Conservation (phyloP, 1,284 basidiomycete species). For the Cutaneotrichosporon cyanovorans region DNA sequence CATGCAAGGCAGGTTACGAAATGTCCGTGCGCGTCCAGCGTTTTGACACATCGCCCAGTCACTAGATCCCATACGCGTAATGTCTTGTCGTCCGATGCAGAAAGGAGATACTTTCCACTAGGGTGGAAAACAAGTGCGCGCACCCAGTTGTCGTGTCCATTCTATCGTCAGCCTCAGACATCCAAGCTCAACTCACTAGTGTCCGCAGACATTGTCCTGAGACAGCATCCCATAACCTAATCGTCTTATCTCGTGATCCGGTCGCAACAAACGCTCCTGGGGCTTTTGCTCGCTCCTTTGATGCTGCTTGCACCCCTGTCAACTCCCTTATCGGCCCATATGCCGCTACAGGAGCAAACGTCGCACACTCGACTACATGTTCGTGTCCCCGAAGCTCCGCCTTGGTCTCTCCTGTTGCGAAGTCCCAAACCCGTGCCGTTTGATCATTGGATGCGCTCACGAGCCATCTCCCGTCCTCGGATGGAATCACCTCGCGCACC, state of each 20-base stretch:
- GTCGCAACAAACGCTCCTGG: conserved; percentile 62
- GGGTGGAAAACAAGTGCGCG: conserved; percentile 76
- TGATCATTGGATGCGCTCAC: conserved; percentile 78
- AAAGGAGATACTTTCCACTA: conserved; percentile 74
- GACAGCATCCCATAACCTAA: conserved; percentile 75
- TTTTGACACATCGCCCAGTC: conserved; percentile 68
- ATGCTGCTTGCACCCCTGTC: conserved; percentile 49
- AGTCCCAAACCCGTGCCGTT: conserved; percentile 77
- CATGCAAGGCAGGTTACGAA: conserved; percentile 76
- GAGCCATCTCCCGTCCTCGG: conserved; percentile 65
- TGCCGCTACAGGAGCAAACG: conserved; percentile 68
- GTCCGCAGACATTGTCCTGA: conserved; percentile 66
- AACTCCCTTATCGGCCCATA: conserved; percentile 72
- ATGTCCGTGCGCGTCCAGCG: conserved; percentile 75
- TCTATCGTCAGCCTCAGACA: conserved; percentile 39
- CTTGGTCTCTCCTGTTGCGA: conserved; percentile 66
- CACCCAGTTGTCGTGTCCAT: conserved; percentile 78
- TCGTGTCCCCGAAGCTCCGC: conserved; percentile 80
- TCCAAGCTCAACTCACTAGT: conserved; percentile 50
- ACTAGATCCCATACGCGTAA: conserved; percentile 80
- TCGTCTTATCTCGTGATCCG: conserved; percentile 78
- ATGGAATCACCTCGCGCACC: conserved; percentile 62
- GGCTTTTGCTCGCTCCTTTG: conserved; percentile 42
- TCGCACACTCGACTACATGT: conserved; percentile 73
- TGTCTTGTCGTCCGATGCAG: conserved; percentile 84